Conservation (phyloP, 1,284 basidiomycete genomes). For the Singerocomus inundabilis region DNA sequence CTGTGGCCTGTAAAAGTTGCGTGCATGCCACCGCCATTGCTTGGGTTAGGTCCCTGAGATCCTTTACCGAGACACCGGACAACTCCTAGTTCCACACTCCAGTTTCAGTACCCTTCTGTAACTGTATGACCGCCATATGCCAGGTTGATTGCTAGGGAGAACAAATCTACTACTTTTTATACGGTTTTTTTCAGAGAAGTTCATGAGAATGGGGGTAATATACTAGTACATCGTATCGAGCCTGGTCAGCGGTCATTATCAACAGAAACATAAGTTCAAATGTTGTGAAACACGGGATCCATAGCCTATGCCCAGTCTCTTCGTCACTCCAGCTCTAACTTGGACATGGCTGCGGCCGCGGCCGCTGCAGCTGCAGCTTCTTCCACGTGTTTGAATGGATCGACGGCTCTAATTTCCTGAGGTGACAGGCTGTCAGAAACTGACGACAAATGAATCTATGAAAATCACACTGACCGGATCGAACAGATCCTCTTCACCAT, state of each 20-base stretch:
- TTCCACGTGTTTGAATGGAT: slow-evolving; percentile 1
- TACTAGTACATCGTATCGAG: background rate
- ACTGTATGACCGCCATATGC: background rate
- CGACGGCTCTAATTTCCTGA: background rate
- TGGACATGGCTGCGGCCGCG: too few species aligned
- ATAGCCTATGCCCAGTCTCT: background rate
- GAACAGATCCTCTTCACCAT: slow-evolving; percentile 15
- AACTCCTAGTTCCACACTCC: too few species aligned
- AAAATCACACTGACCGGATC: slow-evolving; percentile 7
- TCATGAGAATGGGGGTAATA: background rate
- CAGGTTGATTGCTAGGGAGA: background rate
- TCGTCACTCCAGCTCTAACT: too few species aligned
- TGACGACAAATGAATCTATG: background rate
- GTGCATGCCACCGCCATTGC: too few species aligned
- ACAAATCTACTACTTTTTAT: background rate
- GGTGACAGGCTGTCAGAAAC: background rate
- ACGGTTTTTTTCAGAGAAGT: background rate
- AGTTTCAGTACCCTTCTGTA: background rate
- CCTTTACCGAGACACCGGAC: too few species aligned
- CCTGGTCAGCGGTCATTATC: too few species aligned
- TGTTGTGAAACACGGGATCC: background rate
- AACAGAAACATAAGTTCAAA: background rate
- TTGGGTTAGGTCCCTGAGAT: too few species aligned
- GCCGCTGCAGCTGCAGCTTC: background rate
- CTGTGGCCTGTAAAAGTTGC: too few species aligned